Base-by-base conservation (phyloP, 345 rosid genomes). In the Combretum micranthum region DNA sequence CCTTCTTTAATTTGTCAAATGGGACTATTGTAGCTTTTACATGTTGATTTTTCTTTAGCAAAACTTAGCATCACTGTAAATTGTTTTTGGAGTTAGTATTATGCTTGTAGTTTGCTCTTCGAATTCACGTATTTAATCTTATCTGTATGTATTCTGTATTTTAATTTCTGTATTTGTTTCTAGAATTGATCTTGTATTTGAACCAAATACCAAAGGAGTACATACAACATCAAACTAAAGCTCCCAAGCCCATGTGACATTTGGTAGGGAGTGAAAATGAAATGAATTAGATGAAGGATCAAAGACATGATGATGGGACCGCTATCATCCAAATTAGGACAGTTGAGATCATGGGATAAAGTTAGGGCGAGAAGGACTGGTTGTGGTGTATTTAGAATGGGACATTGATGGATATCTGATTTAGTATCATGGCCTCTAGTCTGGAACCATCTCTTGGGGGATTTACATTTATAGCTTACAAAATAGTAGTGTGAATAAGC, bases 341-440 rank as follows among this genome's bases (percentile, higher is more conserved):
- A 68, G 53, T 50, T 51, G n/a, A 1, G 65, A 46, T 61, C 15
- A 14, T 56, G 62, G 61, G 44, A 43, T 53, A 14, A 57, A 25
- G 32, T 25, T 52, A 49, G 51, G 50, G 32, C n/a, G 17, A 20
- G 51, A 48, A 4, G 10, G 13, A 3, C 1, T 12, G 26, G 63
- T 47, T 16, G 21, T 39, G 37, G 50, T 47, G 21, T 32, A 14
- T 26, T 21, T 48, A 21, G 18, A 18, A 13, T 18, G 16, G 75
- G 22, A 13, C 21, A 50, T 48, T 15, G 20, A 14, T 20, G 22
- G 13, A 50, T 4, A 25, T 25, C 4, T 3, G 2, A 3, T 25
- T 25, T 25, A n/a, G n/a, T n/a, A n/a, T n/a, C n/a, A n/a, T n/a
- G n/a, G n/a, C n/a, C n/a, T n/a, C n/a, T n/a, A n/a, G n/a, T n/a